These are phyloP conservation scores for Cornus kousa DNA, from an alignment of 148 eudicot genomes.

Conservation along the genomic window DNA sequence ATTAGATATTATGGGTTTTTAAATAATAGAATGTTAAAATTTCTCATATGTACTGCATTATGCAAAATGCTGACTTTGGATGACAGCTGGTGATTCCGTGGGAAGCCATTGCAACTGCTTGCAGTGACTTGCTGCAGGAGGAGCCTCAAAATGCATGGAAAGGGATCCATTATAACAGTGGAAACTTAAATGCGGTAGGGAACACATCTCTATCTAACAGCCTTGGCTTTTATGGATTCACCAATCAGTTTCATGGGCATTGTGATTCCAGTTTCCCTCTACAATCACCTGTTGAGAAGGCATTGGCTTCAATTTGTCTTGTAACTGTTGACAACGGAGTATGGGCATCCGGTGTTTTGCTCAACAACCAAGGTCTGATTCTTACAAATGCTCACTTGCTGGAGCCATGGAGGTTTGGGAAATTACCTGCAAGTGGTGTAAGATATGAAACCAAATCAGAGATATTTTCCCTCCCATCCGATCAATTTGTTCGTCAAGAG, in stretches of 20 bases:
- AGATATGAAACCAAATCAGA: constrained; percentile 28
- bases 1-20: background rate
- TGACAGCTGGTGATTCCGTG: constrained; percentile 89
- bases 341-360: constrained; percentile 96
- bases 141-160: constrained; percentile 26
- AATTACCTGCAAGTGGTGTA: constrained; percentile 42
- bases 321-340: constrained; percentile 69
- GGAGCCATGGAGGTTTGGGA: constrained; percentile 94
- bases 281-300: constrained; percentile 53
- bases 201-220: constrained; percentile 22
- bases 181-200: constrained; percentile 24
- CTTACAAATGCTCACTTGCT: constrained; percentile 97
- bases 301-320: constrained; percentile 75
- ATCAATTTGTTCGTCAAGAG: constrained; percentile 19
- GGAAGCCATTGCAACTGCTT: constrained; percentile 78
- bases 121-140: constrained; percentile 47
- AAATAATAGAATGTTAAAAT: background rate
- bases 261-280: constrained; percentile 15
- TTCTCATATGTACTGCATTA: constrained; percentile 3
- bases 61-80: constrained; percentile 20
- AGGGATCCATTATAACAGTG: constrained; percentile 16
- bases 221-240: constrained; percentile 11
- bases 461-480: constrained; percentile 18
- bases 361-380: constrained; percentile 73
- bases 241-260: constrained; percentile 24